Evolutionary conservation across 2,329 filamentous ascomycete genomes (phyloP).

Genomic region (Orbilia blumenaviensis): DNA sequence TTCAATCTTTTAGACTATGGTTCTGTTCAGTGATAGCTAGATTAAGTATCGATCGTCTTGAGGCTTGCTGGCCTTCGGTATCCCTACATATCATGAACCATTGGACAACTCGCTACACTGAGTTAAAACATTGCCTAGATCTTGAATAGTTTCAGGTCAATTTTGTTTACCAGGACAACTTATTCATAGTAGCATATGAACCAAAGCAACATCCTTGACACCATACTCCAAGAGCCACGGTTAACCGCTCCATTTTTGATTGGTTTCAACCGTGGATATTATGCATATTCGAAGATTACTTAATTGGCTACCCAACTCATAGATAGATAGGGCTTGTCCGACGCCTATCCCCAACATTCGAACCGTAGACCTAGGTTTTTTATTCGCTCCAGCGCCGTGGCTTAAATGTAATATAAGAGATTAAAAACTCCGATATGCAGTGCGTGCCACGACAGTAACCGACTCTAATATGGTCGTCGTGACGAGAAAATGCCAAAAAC

Average conservation of each 20-base stretch:
- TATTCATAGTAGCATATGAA: too few species aligned
- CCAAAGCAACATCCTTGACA: too few species aligned
- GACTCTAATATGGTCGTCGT: background rate
- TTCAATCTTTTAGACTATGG: background rate
- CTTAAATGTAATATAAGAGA: background rate
- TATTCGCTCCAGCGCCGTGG: constrained; percentile 7
- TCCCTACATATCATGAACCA: background rate
- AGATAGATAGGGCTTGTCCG: background rate
- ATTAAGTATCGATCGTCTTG: background rate
- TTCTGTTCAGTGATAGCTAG: background rate
- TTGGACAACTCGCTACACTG: background rate
- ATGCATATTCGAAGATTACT: too few species aligned
- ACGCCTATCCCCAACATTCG: background rate
- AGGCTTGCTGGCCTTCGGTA: background rate
- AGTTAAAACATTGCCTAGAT: background rate
- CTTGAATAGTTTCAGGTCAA: background rate
- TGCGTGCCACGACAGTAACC: background rate
- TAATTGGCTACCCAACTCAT: too few species aligned
- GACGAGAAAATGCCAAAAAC: background rate
- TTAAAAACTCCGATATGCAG: constrained; percentile 17
- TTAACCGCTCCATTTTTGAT: too few species aligned
- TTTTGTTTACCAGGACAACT: too few species aligned
- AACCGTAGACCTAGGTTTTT: background rate
- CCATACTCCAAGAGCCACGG: too few species aligned
- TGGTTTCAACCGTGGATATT: too few species aligned